Conservation (phyloP, 257 asterid species). For the Plectranthus barbatus region DNA sequence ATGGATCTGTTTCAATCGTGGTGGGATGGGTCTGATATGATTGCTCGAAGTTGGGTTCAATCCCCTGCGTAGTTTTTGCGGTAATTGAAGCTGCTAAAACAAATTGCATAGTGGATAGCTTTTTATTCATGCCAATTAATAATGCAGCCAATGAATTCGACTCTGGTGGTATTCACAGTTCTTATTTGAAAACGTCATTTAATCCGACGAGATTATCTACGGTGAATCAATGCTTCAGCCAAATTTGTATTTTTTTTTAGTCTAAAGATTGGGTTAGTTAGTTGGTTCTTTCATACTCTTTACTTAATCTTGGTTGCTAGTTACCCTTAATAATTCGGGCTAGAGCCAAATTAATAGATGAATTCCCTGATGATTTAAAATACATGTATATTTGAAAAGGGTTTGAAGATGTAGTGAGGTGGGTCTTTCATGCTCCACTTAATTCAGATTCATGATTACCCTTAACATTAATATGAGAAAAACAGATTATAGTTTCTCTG, state of each 20-base stretch:
- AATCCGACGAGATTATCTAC: no score
- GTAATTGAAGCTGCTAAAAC: not conserved
- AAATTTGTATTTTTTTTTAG: not conserved
- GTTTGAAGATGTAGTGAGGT: no score
- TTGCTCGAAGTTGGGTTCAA: not conserved
- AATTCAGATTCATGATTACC: no score
- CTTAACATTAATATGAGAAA: not conserved
- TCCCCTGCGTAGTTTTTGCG: not conserved
- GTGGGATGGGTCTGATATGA: no score
- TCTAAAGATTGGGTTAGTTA: not conserved
- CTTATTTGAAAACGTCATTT: not conserved
- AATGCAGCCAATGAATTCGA: not conserved
- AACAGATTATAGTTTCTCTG: not conserved
- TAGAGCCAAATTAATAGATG: not conserved
- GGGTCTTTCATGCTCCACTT: no score
- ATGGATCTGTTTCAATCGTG: not conserved
- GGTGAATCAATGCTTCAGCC: no score
- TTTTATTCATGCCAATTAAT: not conserved
- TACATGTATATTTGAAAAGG: no score
- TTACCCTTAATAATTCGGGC: not conserved
- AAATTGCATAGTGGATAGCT: not conserved
- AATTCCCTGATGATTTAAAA: no score
- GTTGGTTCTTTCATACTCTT: not conserved
- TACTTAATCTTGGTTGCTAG: not conserved
- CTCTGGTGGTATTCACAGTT: not conserved